phyloP scores from a whole-genome alignment of 768 basidiomycete species.

The Gymnopilus junonius region DNA sequence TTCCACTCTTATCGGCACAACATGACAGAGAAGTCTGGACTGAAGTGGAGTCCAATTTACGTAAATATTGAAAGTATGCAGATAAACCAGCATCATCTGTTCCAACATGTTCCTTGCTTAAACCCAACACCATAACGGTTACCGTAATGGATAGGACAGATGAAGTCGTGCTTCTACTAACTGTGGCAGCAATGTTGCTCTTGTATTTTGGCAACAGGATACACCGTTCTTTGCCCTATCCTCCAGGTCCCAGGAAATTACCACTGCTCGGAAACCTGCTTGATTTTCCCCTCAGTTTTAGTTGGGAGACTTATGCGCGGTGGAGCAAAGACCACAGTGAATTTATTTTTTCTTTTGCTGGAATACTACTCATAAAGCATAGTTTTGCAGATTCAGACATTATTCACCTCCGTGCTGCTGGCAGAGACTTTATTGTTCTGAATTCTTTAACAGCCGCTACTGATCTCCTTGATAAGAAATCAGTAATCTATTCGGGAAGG shows the following conservation, averaged over 20 bases:
- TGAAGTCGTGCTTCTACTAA: background rate
- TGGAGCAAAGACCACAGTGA: constrained; percentile 49
- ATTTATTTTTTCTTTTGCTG: background rate
- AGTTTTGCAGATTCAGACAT: constrained; percentile 25
- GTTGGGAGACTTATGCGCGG: constrained; percentile 44
- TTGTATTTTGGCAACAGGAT: background rate
- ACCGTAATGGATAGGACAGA: no score
- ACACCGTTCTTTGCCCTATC: constrained; percentile 29
- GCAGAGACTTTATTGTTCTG: constrained; percentile 21
- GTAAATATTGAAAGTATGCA: no score
- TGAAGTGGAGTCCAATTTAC: no score
- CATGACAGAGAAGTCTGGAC: no score
- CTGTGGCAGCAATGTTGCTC: background rate
- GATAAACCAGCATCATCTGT: no score
- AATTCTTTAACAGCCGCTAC: constrained; percentile 22
- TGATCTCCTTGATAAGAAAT: constrained; percentile 27
- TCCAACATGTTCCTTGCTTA: no score
- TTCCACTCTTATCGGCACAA: no score
- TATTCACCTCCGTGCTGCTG: constrained; percentile 22
- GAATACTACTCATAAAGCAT: no score
- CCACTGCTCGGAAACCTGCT: constrained; percentile 50
- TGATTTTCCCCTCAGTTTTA: constrained; percentile 42
- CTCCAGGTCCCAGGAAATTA: constrained; percentile 44
- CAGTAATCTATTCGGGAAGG: constrained; percentile 23
- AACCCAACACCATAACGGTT: no score